Percentiles rank a stretch among this genome's conserved stretches.
Conservation (phyloP, 305 asterid genomes). For the Nicotiana rustica region DNA sequence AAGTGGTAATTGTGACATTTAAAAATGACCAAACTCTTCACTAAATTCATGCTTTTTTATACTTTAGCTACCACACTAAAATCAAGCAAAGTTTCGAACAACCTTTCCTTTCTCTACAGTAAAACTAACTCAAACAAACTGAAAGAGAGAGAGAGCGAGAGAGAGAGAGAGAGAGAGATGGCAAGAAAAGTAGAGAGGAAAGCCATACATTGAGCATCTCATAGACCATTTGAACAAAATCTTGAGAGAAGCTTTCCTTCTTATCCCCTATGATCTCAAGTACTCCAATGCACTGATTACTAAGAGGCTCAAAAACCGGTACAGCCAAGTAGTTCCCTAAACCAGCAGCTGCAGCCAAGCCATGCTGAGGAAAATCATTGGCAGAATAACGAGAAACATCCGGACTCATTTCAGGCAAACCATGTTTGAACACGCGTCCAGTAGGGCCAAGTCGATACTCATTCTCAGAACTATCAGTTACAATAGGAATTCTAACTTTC, state of each 20-base stretch:
- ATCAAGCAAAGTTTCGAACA: too few relatives aligned
- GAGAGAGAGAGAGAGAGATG: background rate
- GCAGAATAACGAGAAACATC: background rate
- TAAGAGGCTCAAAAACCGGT: background rate
- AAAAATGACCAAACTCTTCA: too few relatives aligned
- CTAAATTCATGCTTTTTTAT: too few relatives aligned
- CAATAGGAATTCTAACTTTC: background rate
- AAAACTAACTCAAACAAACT: too few relatives aligned
- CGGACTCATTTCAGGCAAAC: background rate
- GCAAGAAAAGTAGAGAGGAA: background rate
- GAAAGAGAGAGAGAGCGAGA: too few relatives aligned
- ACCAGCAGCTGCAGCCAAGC: background rate
- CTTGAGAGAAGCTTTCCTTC: background rate
- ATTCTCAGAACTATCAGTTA: background rate
- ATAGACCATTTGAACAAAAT: background rate
- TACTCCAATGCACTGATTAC: background rate
- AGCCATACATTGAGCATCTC: background rate
- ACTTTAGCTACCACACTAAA: too few relatives aligned
- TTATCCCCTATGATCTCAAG: background rate
- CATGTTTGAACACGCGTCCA: background rate
- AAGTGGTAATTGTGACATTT: too few relatives aligned
- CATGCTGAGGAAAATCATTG: background rate
- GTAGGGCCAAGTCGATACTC: background rate
- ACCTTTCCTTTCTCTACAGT: too few relatives aligned
- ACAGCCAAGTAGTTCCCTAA: background rate